These are phyloP conservation scores for Monosporascus sp. DNA, from an alignment of 2,329 filamentous ascomycete genomes.

Conservation along the genomic window DNA sequence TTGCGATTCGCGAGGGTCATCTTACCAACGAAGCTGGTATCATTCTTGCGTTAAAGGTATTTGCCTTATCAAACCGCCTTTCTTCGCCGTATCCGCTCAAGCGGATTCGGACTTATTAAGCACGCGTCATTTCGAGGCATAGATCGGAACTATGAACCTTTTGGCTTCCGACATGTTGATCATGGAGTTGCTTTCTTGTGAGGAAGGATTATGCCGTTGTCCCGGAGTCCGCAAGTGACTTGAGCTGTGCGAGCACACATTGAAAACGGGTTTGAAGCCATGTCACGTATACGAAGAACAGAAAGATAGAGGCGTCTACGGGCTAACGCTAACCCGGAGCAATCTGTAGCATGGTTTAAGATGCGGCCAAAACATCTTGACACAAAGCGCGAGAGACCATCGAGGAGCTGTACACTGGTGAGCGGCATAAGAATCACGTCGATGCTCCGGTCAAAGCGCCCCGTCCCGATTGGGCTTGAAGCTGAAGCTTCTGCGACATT, in stretches of 20 bases:
- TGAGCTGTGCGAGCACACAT: background rate
- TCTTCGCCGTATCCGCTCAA: background rate
- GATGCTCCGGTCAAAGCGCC: constrained; percentile 42
- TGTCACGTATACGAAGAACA: background rate
- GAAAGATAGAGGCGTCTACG: background rate
- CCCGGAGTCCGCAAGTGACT: background rate
- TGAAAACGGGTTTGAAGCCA: background rate
- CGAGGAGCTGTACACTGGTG: constrained; percentile 15
- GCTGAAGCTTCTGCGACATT: constrained; percentile 29
- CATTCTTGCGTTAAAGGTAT: no score
- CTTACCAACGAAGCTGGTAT: no score
- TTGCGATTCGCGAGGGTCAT: no score
- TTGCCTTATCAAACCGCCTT: background rate
- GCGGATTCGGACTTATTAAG: background rate
- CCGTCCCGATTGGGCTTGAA: constrained; percentile 24
- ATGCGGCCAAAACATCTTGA: background rate
- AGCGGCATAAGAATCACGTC: constrained; percentile 43
- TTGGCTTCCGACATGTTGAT: background rate
- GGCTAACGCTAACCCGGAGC: background rate
- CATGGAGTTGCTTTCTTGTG: background rate
- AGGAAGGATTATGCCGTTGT: background rate
- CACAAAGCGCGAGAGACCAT: constrained; percentile 10
- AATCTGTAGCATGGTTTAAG: background rate
- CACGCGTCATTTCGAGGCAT: background rate
- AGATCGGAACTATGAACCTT: background rate